phyloP scores from a whole-genome alignment of 208 protist genomes.

The Crithidia acanthocephali region DNA sequence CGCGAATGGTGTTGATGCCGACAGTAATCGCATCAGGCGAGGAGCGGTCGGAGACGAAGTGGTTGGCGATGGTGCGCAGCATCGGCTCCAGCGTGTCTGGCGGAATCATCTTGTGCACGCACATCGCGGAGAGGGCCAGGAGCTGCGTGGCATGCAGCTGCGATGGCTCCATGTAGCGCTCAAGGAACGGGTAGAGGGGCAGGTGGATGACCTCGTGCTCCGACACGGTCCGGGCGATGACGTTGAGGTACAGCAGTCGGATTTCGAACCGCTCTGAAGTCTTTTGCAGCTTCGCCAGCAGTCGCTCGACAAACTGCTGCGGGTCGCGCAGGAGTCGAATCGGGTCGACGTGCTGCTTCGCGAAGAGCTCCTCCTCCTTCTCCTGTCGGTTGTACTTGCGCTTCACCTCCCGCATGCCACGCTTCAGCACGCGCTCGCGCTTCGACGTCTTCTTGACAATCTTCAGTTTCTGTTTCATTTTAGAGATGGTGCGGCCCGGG shows the following conservation, averaged over 20 bases:
- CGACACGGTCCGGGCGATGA: conserved; percentile 95
- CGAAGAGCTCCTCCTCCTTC: conserved; percentile 71
- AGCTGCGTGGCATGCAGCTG: conserved; percentile 96
- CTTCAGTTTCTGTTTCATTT: conserved; percentile 93
- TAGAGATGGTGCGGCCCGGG: conserved; percentile 84
- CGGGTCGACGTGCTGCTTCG: conserved; percentile 93
- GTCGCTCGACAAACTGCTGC: conserved; percentile 95
- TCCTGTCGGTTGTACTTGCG: conserved; percentile 89
- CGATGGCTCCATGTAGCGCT: conserved; percentile 96
- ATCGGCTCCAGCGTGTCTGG: conserved; percentile 94
- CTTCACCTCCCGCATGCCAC: conserved; percentile 64
- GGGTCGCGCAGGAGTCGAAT: conserved; percentile 97
- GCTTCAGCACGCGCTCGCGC: conserved; percentile 87
- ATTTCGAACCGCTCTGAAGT: conserved; percentile 96
- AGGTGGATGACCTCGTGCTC: conserved; percentile 96
- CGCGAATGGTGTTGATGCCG: conserved; percentile 97
- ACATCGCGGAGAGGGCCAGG: conserved; percentile 95
- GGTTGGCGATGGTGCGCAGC: conserved; percentile 94
- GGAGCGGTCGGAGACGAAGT: conserved; percentile 96
- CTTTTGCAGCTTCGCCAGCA: conserved; percentile 93
- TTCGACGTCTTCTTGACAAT: conserved; percentile 93
- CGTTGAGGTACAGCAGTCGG: conserved; percentile 96
- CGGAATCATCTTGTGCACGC: conserved; percentile 95
- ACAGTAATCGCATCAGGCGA: conserved; percentile 94
- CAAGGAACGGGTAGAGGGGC: conserved; percentile 97